Conservation (phyloP, 805 yeast genomes). For the Priceomyces castillae region DNA sequence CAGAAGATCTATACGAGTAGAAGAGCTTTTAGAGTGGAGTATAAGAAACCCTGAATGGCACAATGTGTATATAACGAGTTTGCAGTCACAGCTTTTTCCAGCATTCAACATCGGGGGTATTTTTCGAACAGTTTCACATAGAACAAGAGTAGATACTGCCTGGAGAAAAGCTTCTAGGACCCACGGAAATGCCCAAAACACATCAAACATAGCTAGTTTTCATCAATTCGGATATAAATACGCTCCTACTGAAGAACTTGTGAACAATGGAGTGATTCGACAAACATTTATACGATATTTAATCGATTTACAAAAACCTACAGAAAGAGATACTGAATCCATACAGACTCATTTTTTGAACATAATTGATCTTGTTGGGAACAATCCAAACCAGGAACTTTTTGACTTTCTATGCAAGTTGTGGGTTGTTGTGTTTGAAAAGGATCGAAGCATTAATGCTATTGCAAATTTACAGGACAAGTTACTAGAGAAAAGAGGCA, state of each 20-base stretch:
- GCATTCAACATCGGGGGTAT: background rate
- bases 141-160: background rate
- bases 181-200: background rate
- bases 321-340: constrained; percentile 10
- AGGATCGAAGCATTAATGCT: background rate
- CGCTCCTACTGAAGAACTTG: background rate
- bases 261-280: constrained; percentile 2
- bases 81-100: constrained; percentile 8
- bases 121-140: background rate
- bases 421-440: constrained; percentile 23
- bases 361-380: constrained; percentile 23
- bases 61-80: constrained; percentile 5
- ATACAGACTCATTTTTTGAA: constrained; percentile 18
- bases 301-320: background rate
- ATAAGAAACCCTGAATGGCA: constrained; percentile 7
- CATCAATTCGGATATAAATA: background rate
- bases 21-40: constrained; percentile 7
- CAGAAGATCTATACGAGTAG: constrained; percentile 2
- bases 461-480: constrained; percentile 14
- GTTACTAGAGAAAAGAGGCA: constrained; percentile 18
- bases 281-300: constrained; percentile 15
- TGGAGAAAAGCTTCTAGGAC: background rate
- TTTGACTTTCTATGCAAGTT: constrained; percentile 18
- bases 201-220: background rate
- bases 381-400: constrained; percentile 15